Conservation (phyloP, 495 filamentous ascomycete genomes). For the Daldinia loculata region DNA sequence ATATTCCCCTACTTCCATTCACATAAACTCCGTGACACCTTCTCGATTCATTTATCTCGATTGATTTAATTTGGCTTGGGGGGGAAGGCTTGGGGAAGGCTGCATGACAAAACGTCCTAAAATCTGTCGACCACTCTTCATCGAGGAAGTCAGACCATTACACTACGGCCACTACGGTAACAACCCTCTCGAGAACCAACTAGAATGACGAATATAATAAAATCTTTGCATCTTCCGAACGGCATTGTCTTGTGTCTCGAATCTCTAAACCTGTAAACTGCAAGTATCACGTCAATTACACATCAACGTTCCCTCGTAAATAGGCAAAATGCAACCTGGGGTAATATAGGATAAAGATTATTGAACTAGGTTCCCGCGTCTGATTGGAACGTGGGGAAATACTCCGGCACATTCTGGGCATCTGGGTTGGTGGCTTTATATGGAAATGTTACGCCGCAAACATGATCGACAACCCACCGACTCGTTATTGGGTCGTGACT, state of each 20-base stretch:
- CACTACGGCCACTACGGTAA: slow-evolving; percentile 2
- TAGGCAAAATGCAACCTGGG: slow-evolving; percentile 40
- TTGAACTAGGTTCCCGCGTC: slow-evolving; percentile 17
- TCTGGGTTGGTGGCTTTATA: slow-evolving; percentile 16
- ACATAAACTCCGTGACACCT: slow-evolving; percentile 33
- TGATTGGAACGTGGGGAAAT: slow-evolving; percentile 29
- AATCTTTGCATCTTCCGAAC: slow-evolving; percentile 3
- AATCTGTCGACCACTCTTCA: slow-evolving; percentile 21
- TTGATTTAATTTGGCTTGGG: not conserved
- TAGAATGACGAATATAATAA: slow-evolving; percentile 8
- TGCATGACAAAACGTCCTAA: slow-evolving; percentile 14
- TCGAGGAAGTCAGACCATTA: slow-evolving; percentile 26
- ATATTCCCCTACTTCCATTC: slow-evolving; percentile 14
- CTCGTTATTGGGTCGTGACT: slow-evolving; percentile 22
- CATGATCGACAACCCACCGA: slow-evolving; percentile 17
- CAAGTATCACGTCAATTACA: slow-evolving; percentile 16
- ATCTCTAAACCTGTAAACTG: not conserved
- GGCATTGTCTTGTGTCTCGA: not conserved
- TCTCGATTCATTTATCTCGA: slow-evolving; percentile 19
- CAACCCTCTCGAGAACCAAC: slow-evolving; percentile 6
- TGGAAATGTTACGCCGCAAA: slow-evolving; percentile 29
- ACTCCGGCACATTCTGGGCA: slow-evolving; percentile 25
- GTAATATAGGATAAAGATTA: slow-evolving; percentile 39
- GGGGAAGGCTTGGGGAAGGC: slow-evolving; percentile 21
- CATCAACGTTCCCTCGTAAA: slow-evolving; percentile 29